Evolutionary conservation across 129 eudicot species (phyloP).

Genomic region (Helianthus tuberosus): DNA sequence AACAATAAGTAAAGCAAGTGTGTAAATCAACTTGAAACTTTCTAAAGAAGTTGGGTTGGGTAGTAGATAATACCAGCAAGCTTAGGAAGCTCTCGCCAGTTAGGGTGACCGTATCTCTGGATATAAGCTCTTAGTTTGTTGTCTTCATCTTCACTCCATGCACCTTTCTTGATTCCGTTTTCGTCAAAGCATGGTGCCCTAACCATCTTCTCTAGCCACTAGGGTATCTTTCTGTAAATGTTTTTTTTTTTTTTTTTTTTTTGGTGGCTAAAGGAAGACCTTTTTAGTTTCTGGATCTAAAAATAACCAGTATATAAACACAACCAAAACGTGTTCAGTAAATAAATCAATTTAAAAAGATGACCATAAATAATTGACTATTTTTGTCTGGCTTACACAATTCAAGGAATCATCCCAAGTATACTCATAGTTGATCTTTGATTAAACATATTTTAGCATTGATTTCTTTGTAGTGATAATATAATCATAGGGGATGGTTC

Average conservation of each 20-base stretch:
- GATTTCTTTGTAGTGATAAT: conserved; percentile 1
- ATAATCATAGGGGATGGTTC: no score
- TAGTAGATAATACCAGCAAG: conserved; percentile 21
- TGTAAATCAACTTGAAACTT: neutral
- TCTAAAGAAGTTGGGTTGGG: no score
- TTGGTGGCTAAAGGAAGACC: conserved; percentile 7
- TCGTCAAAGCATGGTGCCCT: conserved; percentile 37
- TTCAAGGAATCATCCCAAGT: neutral
- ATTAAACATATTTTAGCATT: conserved; percentile 5
- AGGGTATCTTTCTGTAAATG: neutral
- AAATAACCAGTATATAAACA: neutral
- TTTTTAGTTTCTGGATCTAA: conserved; percentile 16
- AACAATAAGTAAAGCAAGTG: neutral
- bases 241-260: neutral
- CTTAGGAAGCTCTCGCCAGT: conserved; percentile 43
- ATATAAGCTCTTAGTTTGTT: conserved; percentile 31
- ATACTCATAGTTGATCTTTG: neutral
- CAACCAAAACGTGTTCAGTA: conserved; percentile 7
- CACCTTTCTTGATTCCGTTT: conserved; percentile 39
- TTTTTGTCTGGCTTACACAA: neutral
- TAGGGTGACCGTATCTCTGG: conserved; percentile 26
- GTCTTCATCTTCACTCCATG: conserved; percentile 46
- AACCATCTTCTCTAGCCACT: conserved; percentile 25
- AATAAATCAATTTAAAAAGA: conserved; percentile 10
- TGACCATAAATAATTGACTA: conserved; percentile 8